A percentile compares a stretch with the other conserved stretches of the same genome.
phyloP scores from a whole-genome alignment of 306 rosid species.

The Sophora flavescens region DNA sequence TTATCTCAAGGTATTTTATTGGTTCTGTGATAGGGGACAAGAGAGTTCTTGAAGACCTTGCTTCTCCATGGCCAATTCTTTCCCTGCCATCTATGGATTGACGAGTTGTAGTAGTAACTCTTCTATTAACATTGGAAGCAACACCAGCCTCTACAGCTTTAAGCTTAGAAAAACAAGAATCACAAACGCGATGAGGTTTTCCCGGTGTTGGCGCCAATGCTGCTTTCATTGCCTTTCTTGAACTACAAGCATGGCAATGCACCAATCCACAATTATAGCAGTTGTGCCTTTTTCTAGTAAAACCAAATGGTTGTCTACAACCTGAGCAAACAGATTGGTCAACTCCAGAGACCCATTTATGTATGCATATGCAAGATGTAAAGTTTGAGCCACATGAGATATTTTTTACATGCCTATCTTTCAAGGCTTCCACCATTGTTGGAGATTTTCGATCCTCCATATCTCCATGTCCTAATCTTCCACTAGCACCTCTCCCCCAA shows the following conservation, averaged over 20 bases:
- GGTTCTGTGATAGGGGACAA: conserved; percentile 73
- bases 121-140: conserved; percentile 52
- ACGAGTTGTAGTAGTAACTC: conserved; percentile 53
- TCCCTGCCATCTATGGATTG: conserved; percentile 72
- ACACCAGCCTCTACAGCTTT: conserved; percentile 66
- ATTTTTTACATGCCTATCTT: conserved; percentile 84
- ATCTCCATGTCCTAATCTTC: conserved; percentile 94
- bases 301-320: conserved; percentile 94
- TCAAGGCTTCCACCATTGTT: conserved; percentile 83
- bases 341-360: conserved; percentile 97
- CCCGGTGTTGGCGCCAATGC: conserved; percentile 98
- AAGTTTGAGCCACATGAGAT: conserved; percentile 93
- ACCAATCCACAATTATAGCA: conserved; percentile 96
- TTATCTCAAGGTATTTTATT: conserved; percentile 67
- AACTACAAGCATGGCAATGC: conserved; percentile 95
- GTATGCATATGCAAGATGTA: conserved; percentile 87
- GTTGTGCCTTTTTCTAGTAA: conserved; percentile 91
- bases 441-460: conserved; percentile 73
- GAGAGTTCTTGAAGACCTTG: conserved; percentile 67
- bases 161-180: conserved; percentile 85
- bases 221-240: conserved; percentile 84
- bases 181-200: conserved; percentile 97
- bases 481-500: conserved; percentile 96
- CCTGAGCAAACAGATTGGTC: conserved; percentile 94
- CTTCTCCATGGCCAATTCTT: conserved; percentile 62